Conservation (phyloP, 345 rosid genomes). For the Sisymbrium altissimum region DNA sequence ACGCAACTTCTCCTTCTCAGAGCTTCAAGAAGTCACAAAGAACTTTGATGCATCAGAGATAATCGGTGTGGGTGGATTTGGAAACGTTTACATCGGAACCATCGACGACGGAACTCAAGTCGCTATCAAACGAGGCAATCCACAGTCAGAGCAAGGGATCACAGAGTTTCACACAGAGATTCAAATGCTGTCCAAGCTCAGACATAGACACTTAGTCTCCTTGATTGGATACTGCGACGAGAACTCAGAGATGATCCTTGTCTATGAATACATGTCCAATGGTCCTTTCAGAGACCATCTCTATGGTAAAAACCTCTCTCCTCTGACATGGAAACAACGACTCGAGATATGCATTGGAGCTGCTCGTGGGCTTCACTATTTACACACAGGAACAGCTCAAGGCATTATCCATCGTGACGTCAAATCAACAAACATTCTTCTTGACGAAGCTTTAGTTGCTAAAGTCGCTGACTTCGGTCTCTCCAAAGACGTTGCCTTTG, state of each 20-base stretch:
- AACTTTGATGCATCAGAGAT: slow-evolving; percentile 53
- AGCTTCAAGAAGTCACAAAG: slow-evolving; percentile 70
- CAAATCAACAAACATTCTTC: slow-evolving; percentile 71
- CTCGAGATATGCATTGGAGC: slow-evolving; percentile 71
- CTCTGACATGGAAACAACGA: slow-evolving; percentile 69
- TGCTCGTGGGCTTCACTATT: slow-evolving; percentile 73
- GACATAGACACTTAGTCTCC: slow-evolving; percentile 80
- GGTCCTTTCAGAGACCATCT: slow-evolving; percentile 76
- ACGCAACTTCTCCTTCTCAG: slow-evolving; percentile 55
- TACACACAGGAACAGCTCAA: slow-evolving; percentile 81
- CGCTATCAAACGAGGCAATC: slow-evolving; percentile 79
- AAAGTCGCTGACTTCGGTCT: slow-evolving; percentile 82
- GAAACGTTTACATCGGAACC: slow-evolving; percentile 60
- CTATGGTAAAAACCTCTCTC: slow-evolving; percentile 48
- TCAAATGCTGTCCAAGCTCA: slow-evolving; percentile 76
- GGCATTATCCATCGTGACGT: slow-evolving; percentile 85
- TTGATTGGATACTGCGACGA: slow-evolving; percentile 78
- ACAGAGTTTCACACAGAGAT: slow-evolving; percentile 79
- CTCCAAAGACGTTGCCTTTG: slow-evolving; percentile 64
- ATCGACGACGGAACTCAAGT: slow-evolving; percentile 67
- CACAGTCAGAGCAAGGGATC: slow-evolving; percentile 80
- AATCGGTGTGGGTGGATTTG: slow-evolving; percentile 78
- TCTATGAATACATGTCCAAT: slow-evolving; percentile 74
- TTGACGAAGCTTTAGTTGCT: slow-evolving; percentile 66
- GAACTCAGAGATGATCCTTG: slow-evolving; percentile 72